A percentile compares a stretch with the other conserved stretches of the same genome.
phyloP scores from a whole-genome alignment of 768 basidiomycete species.

The Hortiboletus flavorubellus region DNA sequence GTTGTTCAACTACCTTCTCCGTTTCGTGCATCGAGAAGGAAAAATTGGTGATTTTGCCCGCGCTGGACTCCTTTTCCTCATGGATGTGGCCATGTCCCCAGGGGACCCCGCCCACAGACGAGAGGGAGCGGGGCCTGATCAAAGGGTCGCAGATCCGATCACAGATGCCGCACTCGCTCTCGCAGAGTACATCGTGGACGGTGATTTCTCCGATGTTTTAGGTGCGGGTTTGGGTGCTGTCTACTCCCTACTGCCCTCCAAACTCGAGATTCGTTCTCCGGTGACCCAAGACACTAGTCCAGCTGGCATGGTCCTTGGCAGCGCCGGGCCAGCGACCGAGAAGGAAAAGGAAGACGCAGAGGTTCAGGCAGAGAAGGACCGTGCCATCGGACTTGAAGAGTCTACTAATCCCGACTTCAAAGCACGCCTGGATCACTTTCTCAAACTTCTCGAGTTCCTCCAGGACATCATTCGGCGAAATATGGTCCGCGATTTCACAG shows the following conservation, averaged over 20 bases:
- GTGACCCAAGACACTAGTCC: slow-evolving; percentile 36
- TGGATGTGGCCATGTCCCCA: slow-evolving; percentile 95
- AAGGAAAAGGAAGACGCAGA: slow-evolving; percentile 58
- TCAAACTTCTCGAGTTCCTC: slow-evolving; percentile 87
- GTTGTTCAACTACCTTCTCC: slow-evolving; percentile 91
- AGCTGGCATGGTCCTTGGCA: slow-evolving; percentile 72
- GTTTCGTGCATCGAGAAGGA: slow-evolving; percentile 93
- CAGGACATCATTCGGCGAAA: slow-evolving; percentile 85
- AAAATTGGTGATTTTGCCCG: slow-evolving; percentile 91
- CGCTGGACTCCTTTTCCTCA: slow-evolving; percentile 87
- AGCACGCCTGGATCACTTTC: slow-evolving; percentile 78
- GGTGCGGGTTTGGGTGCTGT: slow-evolving; percentile 91
- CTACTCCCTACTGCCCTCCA: slow-evolving; percentile 86
- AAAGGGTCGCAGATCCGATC: slow-evolving; percentile 54
- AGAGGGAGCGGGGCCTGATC: slow-evolving; percentile 30
- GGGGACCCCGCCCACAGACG: slow-evolving; percentile 46
- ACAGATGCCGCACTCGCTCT: slow-evolving; percentile 83
- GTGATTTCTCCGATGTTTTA: slow-evolving; percentile 98
- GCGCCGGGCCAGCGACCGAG: slow-evolving; percentile 49
- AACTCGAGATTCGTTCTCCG: slow-evolving; percentile 66
- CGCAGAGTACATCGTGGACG: slow-evolving; percentile 90
- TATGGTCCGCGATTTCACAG: slow-evolving; percentile 35
- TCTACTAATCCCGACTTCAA: slow-evolving; percentile 75
- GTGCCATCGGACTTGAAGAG: slow-evolving; percentile 69
- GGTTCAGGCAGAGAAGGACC: slow-evolving; percentile 46